Evolutionary conservation across 2,329 filamentous ascomycete species (phyloP), one percentile per base, ranked within the genome.

Genomic region (Macroventuria anomochaeta): DNA sequence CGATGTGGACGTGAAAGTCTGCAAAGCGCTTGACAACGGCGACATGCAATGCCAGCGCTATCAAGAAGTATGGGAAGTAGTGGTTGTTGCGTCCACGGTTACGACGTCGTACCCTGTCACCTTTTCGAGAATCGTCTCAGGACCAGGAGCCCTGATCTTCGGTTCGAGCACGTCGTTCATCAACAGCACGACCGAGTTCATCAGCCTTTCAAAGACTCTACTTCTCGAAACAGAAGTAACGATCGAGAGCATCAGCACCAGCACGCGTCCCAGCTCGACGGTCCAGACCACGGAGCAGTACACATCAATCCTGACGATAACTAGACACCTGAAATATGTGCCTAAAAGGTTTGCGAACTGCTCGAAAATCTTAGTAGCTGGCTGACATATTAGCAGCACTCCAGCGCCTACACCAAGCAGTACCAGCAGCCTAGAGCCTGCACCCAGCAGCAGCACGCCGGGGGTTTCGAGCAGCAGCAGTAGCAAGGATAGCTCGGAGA

Each of bases 1-100:
- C 1, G 72, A 78, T 34, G 73, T 80, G 17, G 72, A 75, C 28
- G 68, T 75, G 33, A 77, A 77, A 53, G 68, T 79, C 33, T 80
- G 77, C 66, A 72, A 68, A 1, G 63, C 65, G 6, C 50, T 47
- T 7, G 26, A 31, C 26, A 69, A 77, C 49, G 74, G 68, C 15
- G 71, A 67, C 5, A 60, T 72, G 36, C 68, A 76, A 41, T 80
- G 77, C 62, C 62, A 75, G 18, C 70, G 68, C 5, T 74, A 76
- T 40, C 74, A 75, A 42, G 72, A 80, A 55, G 69, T 76, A 10
- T 80, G 76, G 77, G 67, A 73, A 13, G 72, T 77, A 0, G 63
- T 71, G 3, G 59, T 76, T 1, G 64, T 77, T 6, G 79, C 78
- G 0, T 46, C 66, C 7, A 75, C 70, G 0, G 57, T 67, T 6